Percentiles rank a stretch among this genome's conserved stretches.
These are phyloP conservation scores for Paraphaeosphaeria minitans DNA, from an alignment of 2,329 filamentous ascomycete species.

Conservation along the genomic window DNA sequence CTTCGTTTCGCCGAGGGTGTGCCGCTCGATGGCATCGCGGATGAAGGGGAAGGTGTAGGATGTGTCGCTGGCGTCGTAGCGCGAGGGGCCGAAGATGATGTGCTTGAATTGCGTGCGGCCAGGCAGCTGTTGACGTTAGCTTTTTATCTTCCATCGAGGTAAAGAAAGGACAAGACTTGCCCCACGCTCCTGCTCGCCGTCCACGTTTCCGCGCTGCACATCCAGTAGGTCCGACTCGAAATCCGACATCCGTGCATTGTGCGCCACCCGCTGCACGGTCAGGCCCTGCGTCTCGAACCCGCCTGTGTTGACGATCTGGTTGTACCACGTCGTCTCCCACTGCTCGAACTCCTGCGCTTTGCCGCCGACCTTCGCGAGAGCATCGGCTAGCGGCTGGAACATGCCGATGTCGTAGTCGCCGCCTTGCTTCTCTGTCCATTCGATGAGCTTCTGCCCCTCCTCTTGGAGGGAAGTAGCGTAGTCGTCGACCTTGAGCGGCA, in stretches of 20 bases:
- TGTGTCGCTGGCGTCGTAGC: conserved; percentile 59
- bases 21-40: conserved; percentile 74
- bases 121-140: conserved; percentile 58
- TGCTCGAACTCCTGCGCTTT: conserved; percentile 69
- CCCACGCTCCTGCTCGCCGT: conserved; percentile 54
- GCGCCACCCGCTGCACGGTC: conserved; percentile 69
- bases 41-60: conserved; percentile 75
- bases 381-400: conserved; percentile 65
- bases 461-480: conserved; percentile 70
- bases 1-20: conserved; percentile 26
- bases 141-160: background rate
- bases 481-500: conserved; percentile 78
- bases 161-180: conserved; percentile 58
- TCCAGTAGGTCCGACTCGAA: conserved; percentile 89
- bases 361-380: conserved; percentile 64
- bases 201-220: conserved; percentile 61
- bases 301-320: conserved; percentile 69
- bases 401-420: conserved; percentile 52
- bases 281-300: conserved; percentile 77
- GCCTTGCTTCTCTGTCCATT: conserved; percentile 62
- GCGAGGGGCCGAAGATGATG: conserved; percentile 82
- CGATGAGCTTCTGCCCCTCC: conserved; percentile 71
- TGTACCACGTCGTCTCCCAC: conserved; percentile 81
- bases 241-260: conserved; percentile 77
- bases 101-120: conserved; percentile 94